Evolutionary conservation across 306 rosid genomes (phyloP), one percentile per base, ranked within the genome.

Genomic region (Inga laurina): DNA sequence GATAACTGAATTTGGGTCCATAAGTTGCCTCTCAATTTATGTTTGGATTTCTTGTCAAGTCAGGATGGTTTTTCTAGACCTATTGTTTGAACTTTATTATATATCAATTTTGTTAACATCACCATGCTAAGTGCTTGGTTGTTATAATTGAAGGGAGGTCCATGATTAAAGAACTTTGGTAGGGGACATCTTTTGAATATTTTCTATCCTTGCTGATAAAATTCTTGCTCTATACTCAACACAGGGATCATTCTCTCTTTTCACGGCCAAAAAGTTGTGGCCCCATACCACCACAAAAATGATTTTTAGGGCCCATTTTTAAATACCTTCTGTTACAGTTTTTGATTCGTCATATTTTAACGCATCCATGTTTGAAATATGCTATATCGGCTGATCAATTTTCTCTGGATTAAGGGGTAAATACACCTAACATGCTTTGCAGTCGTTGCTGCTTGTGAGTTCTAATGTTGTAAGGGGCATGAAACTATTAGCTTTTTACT

Each of bases 21-120:
- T 2, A 78, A 82, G 81, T 80, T 83, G 65, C 70, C 80, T 82
- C 49, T 67, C 2, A 24, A 72, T 74, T 74, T 22, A 78, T 19
- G 48, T 14, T 45, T 78, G 64, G 84, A 21, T 41, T 41, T 78
- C 45, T 49, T 79, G 54, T 49, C 65, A 78, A 41, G 79, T 76
- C 72, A 81, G 37, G 72, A 22, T 46, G 52, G 10, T 78, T 62
- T 45, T 64, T 71, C 27, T 39, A 54, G 66, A 35, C 32, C 44
- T 76, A 48, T 21, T 8, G 74, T 49, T 44, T 51, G 49, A 77
- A 57, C 61, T 72, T 57, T 49, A 57, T 72, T 54, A 27, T 77
- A 35, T 65, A 84, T 48, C 78, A 76, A 37, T 45, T 48, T 83
- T 39, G 67, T 54, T 49, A 49, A n/a, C 62, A 30, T 49, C 72